Evolutionary conservation across 495 filamentous ascomycete species (phyloP).

Genomic region (Bacidia gigantensis): DNA sequence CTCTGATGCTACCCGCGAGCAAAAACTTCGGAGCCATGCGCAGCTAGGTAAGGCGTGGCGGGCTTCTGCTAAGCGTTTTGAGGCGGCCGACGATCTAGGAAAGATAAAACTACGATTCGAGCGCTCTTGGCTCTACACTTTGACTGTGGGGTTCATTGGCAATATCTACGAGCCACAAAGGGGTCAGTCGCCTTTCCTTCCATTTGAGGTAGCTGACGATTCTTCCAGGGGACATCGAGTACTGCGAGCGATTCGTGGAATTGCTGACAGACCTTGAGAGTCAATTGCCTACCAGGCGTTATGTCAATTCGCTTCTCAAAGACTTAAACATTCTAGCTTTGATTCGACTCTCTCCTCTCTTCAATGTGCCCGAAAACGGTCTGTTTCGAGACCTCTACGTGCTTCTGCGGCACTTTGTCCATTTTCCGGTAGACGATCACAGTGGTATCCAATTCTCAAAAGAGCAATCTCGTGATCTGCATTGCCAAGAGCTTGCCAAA

Average conservation of each 20-base stretch:
- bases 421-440: constrained; percentile 87
- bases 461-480: constrained; percentile 62
- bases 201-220: background rate
- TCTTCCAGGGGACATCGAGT: constrained; percentile 50
- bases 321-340: constrained; percentile 79
- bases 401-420: constrained; percentile 68
- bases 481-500: constrained; percentile 60
- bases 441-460: constrained; percentile 60
- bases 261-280: constrained; percentile 82
- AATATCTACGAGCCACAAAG: constrained; percentile 47
- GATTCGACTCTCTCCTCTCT: constrained; percentile 68
- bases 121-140: constrained; percentile 80
- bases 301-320: constrained; percentile 81
- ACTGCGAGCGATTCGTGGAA: constrained; percentile 89
- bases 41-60: constrained; percentile 83
- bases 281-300: constrained; percentile 85
- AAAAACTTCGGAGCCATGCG: constrained; percentile 50
- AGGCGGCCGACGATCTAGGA: constrained; percentile 65
- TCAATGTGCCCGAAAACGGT: constrained; percentile 55
- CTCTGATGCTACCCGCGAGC: constrained; percentile 52
- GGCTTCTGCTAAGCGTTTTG: constrained; percentile 71
- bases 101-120: constrained; percentile 81
- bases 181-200: constrained; percentile 14
- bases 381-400: constrained; percentile 70
- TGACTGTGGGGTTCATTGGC: constrained; percentile 70